These are phyloP conservation scores for Chalara sp. DNA, from an alignment of 2,329 filamentous ascomycete species.

Conservation along the genomic window DNA sequence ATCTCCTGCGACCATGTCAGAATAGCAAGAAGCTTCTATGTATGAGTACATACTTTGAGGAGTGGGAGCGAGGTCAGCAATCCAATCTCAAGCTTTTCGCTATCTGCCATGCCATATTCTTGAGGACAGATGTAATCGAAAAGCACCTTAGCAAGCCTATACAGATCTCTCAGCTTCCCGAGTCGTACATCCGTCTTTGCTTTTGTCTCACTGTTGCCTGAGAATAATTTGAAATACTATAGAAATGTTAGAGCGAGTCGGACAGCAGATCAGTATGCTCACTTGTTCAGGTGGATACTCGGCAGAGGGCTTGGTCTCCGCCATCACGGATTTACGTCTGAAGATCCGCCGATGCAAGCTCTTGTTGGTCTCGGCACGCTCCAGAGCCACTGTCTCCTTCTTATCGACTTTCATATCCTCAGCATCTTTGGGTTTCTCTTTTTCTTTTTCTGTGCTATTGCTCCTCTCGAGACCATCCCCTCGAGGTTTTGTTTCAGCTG, in stretches of 20 bases:
- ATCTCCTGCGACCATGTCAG: constrained; percentile 60
- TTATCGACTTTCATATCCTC: constrained; percentile 17
- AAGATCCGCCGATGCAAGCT: constrained; percentile 43
- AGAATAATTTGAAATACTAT: constrained; percentile 83
- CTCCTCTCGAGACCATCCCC: constrained; percentile 12
- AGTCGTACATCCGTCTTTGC: constrained; percentile 79
- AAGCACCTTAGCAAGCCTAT: constrained; percentile 86
- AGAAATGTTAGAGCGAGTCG: neutral
- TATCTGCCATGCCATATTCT: constrained; percentile 93
- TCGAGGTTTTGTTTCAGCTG: constrained; percentile 25
- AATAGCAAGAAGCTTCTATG: neutral
- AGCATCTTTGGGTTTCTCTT: constrained; percentile 16
- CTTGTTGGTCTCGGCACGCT: constrained; percentile 21
- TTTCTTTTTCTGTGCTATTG: constrained; percentile 6
- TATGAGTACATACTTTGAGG: constrained; percentile 42
- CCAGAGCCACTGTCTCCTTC: constrained; percentile 15
- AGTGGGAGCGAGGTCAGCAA: constrained; percentile 88
- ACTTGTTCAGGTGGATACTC: constrained; percentile 41
- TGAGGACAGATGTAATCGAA: constrained; percentile 99
- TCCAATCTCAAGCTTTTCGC: constrained; percentile 97
- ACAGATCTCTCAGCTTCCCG: constrained; percentile 84
- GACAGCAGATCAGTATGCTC: neutral
- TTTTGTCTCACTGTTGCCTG: constrained; percentile 65
- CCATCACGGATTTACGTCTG: constrained; percentile 52
- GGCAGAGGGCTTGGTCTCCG: constrained; percentile 30